Evolutionary conservation across 139 green algal genomes (phyloP).

Genomic region (Micractinium sp.): DNA sequence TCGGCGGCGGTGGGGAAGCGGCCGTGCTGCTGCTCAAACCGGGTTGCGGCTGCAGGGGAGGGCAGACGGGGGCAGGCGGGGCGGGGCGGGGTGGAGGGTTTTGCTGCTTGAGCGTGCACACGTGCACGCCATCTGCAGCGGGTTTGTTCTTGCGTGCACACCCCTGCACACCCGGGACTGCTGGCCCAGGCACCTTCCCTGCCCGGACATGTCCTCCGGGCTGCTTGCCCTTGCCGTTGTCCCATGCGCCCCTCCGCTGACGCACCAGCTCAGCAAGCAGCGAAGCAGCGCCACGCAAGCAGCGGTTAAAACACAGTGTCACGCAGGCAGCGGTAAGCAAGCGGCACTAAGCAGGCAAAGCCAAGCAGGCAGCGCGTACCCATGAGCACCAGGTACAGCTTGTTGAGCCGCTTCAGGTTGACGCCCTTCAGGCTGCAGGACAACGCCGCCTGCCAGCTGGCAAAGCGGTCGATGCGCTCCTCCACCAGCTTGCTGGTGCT

Average conservation of each 20-base stretch:
- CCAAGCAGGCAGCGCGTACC: slow-evolving; percentile 16
- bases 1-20: slow-evolving; percentile 35
- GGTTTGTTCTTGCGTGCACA: too few relatives aligned
- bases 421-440: slow-evolving; percentile 11
- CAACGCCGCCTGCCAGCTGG: slow-evolving; percentile 33
- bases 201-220: too few relatives aligned
- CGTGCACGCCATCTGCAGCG: too few relatives aligned
- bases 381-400: slow-evolving; percentile 49
- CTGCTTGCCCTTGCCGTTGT: too few relatives aligned
- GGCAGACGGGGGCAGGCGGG: too few relatives aligned
- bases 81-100: too few relatives aligned
- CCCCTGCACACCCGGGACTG: too few relatives aligned
- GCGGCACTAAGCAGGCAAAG: neutral
- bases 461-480: slow-evolving; percentile 30
- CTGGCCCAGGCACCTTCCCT: too few relatives aligned
- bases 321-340: neutral
- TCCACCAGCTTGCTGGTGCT: neutral
- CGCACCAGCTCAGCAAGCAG: neutral
- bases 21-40: slow-evolving; percentile 52
- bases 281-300: neutral
- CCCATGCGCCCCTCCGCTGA: too few relatives aligned
- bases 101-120: too few relatives aligned
- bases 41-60: slow-evolving; percentile 42
- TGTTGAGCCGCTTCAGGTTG: slow-evolving; percentile 31
- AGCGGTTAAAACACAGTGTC: too few relatives aligned